These are phyloP conservation scores for Funneliformis mosseae DNA, from an alignment of 192 early-diverging fungal species.

Conservation along the genomic window DNA sequence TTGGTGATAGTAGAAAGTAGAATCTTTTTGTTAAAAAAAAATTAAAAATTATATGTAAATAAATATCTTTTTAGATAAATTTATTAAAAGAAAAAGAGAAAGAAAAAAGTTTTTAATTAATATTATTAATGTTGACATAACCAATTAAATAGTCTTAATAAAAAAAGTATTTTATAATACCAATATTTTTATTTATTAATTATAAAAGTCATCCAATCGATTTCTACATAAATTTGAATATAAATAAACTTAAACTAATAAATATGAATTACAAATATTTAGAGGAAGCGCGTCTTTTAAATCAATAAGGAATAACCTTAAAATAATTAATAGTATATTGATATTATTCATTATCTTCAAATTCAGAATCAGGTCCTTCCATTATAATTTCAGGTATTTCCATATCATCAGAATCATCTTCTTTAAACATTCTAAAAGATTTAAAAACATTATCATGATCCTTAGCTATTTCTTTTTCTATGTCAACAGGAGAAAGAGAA, in stretches of 20 bases:
- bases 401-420: constrained; percentile 9
- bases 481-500: not conserved
- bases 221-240: no score
- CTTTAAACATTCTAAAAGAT: not conserved
- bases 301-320: no score
- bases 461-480: not conserved
- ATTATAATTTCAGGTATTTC: constrained; percentile 26
- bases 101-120: no score
- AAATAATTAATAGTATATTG: no score
- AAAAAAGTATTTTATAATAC: no score
- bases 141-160: no score
- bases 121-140: no score
- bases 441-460: not conserved
- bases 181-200: no score
- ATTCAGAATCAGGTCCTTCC: constrained; percentile 31
- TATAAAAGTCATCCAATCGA: no score
- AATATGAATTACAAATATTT: no score
- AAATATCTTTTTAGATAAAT: not conserved
- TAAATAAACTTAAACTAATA: no score
- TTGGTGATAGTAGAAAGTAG: not conserved
- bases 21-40: not conserved
- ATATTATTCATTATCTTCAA: not conserved
- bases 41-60: not conserved
- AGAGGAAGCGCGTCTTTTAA: no score
- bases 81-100: not conserved